Conservation (phyloP, 192 early-diverging fungal species). For the Phlyctochytrium arcticum region DNA sequence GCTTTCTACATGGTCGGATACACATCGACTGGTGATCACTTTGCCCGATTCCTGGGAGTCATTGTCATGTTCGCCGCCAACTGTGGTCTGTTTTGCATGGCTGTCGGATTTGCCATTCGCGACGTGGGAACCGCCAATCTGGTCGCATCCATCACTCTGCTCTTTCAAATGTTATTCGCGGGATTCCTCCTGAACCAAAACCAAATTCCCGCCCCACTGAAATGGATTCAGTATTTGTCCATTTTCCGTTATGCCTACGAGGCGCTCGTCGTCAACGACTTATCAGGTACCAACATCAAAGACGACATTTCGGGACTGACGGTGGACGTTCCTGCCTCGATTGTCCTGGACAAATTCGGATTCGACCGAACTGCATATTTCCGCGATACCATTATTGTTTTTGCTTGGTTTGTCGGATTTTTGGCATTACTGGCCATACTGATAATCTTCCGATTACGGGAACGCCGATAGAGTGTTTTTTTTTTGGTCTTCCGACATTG, state of each 20-base stretch:
- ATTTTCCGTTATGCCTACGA: conserved; percentile 74
- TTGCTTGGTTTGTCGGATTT: conserved; percentile 29
- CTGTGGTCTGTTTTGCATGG: conserved; percentile 58
- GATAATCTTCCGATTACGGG: conserved; percentile 3
- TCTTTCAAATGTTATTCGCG: conserved; percentile 77
- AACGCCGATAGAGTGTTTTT: conserved; percentile 16
- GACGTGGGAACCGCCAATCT: conserved; percentile 59
- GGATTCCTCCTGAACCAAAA: conserved; percentile 68
- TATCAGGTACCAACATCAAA: conserved; percentile 25
- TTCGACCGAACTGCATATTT: conserved; percentile 33
- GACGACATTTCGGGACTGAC: conserved; percentile 36
- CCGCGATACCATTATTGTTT: conserved; percentile 31
- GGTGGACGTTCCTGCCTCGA: conserved; percentile 28
- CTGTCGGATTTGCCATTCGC: conserved; percentile 51
- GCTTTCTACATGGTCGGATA: conserved; percentile 71
- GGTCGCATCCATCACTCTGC: conserved; percentile 56
- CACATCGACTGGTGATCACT: conserved; percentile 38
- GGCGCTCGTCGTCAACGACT: conserved; percentile 65
- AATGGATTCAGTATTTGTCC: conserved; percentile 68
- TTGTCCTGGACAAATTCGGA: conserved; percentile 44
- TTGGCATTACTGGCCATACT: conserved; percentile 22
- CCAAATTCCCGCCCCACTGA: conserved; percentile 48
- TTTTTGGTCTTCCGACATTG: too few species aligned
- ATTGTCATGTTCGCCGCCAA: conserved; percentile 61
- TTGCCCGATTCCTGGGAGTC: conserved; percentile 56